Evolutionary conservation across 441 rosid genomes (phyloP), one percentile per base, ranked within the genome.

Genomic region (Erodium texanum): DNA sequence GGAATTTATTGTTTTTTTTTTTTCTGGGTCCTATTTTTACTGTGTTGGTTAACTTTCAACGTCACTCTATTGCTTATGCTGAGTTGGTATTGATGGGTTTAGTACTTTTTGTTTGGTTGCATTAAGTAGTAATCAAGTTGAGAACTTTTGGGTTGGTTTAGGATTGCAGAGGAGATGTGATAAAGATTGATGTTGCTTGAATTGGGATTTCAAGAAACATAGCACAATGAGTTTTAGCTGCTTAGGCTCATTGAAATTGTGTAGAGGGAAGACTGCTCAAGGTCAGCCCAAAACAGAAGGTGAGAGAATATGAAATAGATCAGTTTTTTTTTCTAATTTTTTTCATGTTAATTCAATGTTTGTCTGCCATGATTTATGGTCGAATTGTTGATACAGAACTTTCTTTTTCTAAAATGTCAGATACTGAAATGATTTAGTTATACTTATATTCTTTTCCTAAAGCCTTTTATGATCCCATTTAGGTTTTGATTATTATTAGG

Each of bases 221-320:
- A 41, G 45, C 59, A 85, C 81, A 62, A 93, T 93, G 98, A 73
- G 63, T 75, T 82, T 23, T 71, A 64, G 75, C 36, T 88, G 92
- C 80, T 87, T 87, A 56, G 81, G 87, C 69, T 19, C 68, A 58
- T 70, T 80, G 71, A 72, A 50, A 71, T 67, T 78, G 68, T 82
- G 83, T 66, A 81, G 79, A 74, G 67, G 83, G 72, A 78, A 73
- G 32, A 66, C 73, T 43, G 62, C 24, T 59, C 73, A 38, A 24
- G 70, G 69, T 45, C 86, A 76, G 43, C 66, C 50, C 38, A 83
- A 81, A 64, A 71, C 81, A 69, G 76, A 88, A 75, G 89, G 97
- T 90, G 82, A 71, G 82, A 71, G 73, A 65, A 52, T 23, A 68
- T 75, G 64, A 68, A 48, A 18, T 6, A 69, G 71, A 14, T 77